Conservation (phyloP, 176 grass and related monocot genomes). For the Oryza officinalis region DNA sequence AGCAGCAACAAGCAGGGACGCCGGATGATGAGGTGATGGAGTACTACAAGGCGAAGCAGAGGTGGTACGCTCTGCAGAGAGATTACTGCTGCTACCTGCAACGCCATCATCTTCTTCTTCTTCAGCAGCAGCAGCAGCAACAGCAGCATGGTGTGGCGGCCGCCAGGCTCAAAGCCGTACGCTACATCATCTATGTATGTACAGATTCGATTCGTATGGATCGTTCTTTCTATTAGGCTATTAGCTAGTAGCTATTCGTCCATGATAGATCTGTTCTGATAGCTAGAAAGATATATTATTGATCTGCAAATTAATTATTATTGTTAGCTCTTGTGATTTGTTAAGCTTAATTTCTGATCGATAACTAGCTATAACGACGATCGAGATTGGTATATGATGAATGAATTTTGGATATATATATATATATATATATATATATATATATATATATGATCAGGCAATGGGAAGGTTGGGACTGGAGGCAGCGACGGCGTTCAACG, state of each 20-base stretch:
- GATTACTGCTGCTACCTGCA: slow-evolving; percentile 34
- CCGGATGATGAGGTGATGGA: not conserved
- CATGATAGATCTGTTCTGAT: not conserved
- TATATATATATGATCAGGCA: slow-evolving; percentile 54
- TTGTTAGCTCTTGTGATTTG: not conserved
- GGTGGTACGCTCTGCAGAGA: not conserved
- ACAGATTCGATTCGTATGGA: not conserved
- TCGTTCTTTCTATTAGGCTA: not conserved
- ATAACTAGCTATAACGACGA: not conserved
- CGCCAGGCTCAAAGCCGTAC: slow-evolving; percentile 51
- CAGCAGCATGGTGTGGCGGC: not conserved
- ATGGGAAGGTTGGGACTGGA: slow-evolving; percentile 42
- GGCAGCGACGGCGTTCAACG: slow-evolving; percentile 52
- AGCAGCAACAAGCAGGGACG: not conserved
- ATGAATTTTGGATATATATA: not conserved
- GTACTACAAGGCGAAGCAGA: not conserved
- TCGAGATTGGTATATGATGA: not conserved
- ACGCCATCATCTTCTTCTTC: not conserved
- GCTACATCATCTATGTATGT: slow-evolving; percentile 72
- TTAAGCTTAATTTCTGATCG: too few species aligned
- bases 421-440: too few species aligned
- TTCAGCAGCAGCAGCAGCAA: not conserved
- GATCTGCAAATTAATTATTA: not conserved
- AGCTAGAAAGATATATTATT: not conserved
- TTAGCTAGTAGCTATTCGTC: too few species aligned